Evolutionary conservation across 2,329 filamentous ascomycete genomes (phyloP), one percentile per base, ranked within the genome.

Genomic region (Colletotrichum sp.): DNA sequence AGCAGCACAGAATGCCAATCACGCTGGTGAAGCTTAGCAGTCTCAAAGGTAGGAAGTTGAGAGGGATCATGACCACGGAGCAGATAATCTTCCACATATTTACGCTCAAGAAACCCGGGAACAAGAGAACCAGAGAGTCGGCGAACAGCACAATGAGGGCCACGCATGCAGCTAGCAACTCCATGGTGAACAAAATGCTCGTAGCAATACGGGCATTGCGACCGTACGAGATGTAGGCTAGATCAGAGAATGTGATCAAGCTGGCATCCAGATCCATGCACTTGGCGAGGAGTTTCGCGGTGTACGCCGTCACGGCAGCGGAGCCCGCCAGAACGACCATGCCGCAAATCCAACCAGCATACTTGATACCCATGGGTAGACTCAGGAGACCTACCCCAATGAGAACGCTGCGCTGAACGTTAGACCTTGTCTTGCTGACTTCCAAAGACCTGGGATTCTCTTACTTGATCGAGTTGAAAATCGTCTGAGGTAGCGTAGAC

Each of bases 401-500:
- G 75, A 98, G 87, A 66, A 97, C 95, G 78, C 89, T 90, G 32
- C 70, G 13, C 24, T 34, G 32, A 15, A 28, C 7, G 64, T 75
- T 62, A 75, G 73, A 43, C 12, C 15, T 55, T 13, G 2, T 52
- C 32, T 48, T 15, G n/a, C n/a, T 15, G 13, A 30, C 16, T n/a
- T 30, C 26, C n/a, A 21, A 18, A 36, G 21, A 18, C 24, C 18
- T 6, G 34, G 56, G 56, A 18, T 34, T 6, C 78, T 21, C 84
- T 76, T 78, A 88, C 86, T 98, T 98, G 82, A 96, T 96, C 5
- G 95, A 97, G 85, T 99, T 99, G 88, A 98, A 98, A 77, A 98
- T 91, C 8, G 96, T 98, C 86, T 98, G 96, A 1, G 96, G 96
- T 18, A 98, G 89, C 1, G 96, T 99, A n/a, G 95, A 98, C 86